These are phyloP conservation scores for Cladosporium oxysporum DNA, from an alignment of 2,329 filamentous ascomycete genomes.

Conservation along the genomic window DNA sequence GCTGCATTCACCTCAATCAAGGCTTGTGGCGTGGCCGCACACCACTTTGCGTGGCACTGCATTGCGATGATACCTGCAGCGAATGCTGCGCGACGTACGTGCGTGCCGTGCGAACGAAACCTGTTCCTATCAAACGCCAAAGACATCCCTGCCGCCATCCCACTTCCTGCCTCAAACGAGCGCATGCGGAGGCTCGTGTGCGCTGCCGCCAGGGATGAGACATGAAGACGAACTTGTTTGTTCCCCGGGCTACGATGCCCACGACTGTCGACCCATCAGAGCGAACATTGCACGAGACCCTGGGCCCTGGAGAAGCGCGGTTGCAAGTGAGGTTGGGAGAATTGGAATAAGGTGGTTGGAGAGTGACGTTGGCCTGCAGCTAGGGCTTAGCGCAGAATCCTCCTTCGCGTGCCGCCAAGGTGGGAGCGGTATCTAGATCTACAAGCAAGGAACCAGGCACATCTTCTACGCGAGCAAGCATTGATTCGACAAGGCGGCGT, in stretches of 20 bases:
- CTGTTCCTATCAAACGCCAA: conserved; percentile 12
- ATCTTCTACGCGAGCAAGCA: neutral
- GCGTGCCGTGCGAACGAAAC: conserved; percentile 10
- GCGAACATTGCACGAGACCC: neutral
- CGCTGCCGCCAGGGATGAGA: conserved; percentile 12
- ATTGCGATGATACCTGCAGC: conserved; percentile 11
- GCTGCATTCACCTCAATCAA: conserved; percentile 6
- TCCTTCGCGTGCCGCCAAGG: conserved; percentile 15
- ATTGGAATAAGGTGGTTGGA: conserved; percentile 14
- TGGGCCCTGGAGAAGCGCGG: conserved; percentile 8
- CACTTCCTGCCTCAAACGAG: neutral
- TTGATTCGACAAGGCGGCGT: neutral
- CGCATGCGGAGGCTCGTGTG: conserved; percentile 13
- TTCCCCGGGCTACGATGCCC: neutral
- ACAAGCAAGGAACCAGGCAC: conserved; percentile 18
- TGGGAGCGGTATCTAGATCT: conserved; percentile 3
- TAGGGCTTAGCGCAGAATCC: conserved; percentile 13
- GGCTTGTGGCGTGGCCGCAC: conserved; percentile 17
- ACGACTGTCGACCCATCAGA: neutral
- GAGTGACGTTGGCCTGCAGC: conserved; percentile 16
- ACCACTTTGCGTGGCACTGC: conserved; percentile 10
- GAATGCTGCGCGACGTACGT: conserved; percentile 13
- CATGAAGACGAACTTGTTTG: conserved; percentile 15
- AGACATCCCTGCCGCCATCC: conserved; percentile 17
- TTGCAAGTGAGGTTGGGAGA: conserved; percentile 19